These are phyloP conservation scores for Salix purpurea DNA, from an alignment of 345 rosid species.

Conservation along the genomic window DNA sequence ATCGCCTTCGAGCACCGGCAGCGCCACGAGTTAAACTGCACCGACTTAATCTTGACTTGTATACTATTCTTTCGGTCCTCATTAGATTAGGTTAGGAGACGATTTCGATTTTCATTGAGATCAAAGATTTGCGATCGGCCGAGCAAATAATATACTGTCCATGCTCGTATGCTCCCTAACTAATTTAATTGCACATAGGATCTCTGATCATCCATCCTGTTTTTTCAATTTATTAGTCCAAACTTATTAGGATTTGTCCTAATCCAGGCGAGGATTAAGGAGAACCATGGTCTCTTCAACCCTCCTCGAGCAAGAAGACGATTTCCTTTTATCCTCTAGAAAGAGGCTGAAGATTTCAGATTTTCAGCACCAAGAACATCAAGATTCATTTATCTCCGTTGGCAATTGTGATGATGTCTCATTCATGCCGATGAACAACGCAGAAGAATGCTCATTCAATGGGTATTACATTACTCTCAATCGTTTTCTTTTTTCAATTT, in stretches of 20 bases:
- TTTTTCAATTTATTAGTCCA: neutral
- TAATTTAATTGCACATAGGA: neutral
- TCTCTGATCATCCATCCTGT: neutral
- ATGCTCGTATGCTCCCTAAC: neutral
- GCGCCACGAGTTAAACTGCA: neutral
- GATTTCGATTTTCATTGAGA: neutral
- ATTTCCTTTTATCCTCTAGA: constrained; percentile 12
- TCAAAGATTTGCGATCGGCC: neutral
- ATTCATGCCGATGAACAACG: constrained; percentile 15
- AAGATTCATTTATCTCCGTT: constrained; percentile 20
- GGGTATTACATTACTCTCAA: constrained; percentile 29
- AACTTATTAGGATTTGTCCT: neutral
- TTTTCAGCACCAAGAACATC: constrained; percentile 16
- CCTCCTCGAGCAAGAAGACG: constrained; percentile 13
- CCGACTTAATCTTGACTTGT: neutral
- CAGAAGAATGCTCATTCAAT: constrained; percentile 28
- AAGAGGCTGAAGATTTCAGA: constrained; percentile 40
- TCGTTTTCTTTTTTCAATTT: neutral
- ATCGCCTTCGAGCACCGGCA: neutral
- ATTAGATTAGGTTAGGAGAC: neutral
- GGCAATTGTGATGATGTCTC: constrained; percentile 29
- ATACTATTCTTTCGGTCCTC: neutral
- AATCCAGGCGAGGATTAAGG: neutral
- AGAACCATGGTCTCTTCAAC: constrained; percentile 55
- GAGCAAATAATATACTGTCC: neutral